These are phyloP conservation scores for Passiflora organensis DNA, from an alignment of 345 rosid species.

Conservation along the genomic window DNA sequence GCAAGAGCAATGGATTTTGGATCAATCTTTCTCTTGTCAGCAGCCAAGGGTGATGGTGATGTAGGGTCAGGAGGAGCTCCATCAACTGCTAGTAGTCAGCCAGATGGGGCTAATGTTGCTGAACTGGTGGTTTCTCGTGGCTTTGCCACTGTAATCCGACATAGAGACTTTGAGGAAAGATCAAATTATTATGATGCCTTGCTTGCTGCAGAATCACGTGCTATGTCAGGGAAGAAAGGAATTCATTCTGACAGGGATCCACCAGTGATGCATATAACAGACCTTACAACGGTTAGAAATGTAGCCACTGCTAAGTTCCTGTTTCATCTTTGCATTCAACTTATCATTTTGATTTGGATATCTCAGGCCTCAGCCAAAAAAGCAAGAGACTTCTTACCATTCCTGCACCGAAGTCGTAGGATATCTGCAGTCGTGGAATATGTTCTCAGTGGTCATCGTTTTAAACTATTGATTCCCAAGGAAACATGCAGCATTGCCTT, in stretches of 20 bases:
- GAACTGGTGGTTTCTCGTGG: conserved; percentile 83
- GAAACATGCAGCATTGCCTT: conserved; percentile 96
- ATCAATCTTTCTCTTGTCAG: conserved; percentile 67
- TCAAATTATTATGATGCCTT: conserved; percentile 88
- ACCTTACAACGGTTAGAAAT: conserved; percentile 58
- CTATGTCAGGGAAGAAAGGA: conserved; percentile 67
- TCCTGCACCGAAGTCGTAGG: conserved; percentile 66
- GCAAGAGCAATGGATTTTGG: conserved; percentile 93
- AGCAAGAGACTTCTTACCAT: conserved; percentile 86
- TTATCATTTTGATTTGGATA: conserved; percentile 8
- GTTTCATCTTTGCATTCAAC: background rate
- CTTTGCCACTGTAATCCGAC: conserved; percentile 67
- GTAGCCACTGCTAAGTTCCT: background rate
- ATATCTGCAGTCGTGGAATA: conserved; percentile 87
- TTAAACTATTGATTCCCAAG: conserved; percentile 84
- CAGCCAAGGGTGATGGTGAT: conserved; percentile 52
- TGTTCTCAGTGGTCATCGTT: conserved; percentile 97
- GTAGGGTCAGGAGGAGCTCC: conserved; percentile 49
- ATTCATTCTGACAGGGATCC: conserved; percentile 76
- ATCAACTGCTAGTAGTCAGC: conserved; percentile 36
- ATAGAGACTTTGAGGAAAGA: conserved; percentile 96
- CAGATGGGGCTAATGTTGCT: conserved; percentile 65
- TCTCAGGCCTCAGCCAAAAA: conserved; percentile 75
- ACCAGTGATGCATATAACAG: conserved; percentile 72
- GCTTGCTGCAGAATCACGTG: conserved; percentile 91